Base-by-base conservation (phyloP, 805 yeast genomes). In the Cyberlindnera maclurae region DNA sequence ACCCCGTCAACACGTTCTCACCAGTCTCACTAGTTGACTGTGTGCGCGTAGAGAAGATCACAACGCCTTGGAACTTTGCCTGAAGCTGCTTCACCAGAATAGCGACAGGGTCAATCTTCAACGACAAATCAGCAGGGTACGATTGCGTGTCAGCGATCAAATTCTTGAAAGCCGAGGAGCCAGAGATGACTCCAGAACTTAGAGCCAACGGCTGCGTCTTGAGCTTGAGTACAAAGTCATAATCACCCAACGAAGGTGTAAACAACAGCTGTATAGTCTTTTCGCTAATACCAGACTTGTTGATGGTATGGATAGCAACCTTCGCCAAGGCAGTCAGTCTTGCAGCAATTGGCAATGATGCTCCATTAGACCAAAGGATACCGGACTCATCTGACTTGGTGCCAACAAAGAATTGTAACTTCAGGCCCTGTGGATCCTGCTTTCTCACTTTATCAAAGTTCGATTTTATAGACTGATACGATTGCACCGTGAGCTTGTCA, bases 381-480 rank as follows among this genome's bases (percentile, higher is more conserved):
- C 97, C 97, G 11, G 90, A 75, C n/a, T 79, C 76, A 54, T 93
- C 97, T 44, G 77, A 81, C 54, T 78, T 81, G 1, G 95, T 75
- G 2, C 82, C 95, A 45, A 90, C 77, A 51, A 87, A 87, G 56
- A 81, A 76, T 49, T 93, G 96, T 5, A 83, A 71, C 47, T 75
- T 80, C 39, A 82, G 59, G 16, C 93, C 86, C 29, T 79, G 74
- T 22, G 97, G 97, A 63, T 90, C 97, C 36, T 67, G 71, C 42
- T 75, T 73, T 43, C 97, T 73, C 37, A 84, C 65, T 43, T 71
- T 71, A n/a, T 66, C 71, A 55, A 87, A 89, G 41, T 80, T 76
- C 12, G 72, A 63, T 44, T 73, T 75, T 46, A 86, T 74, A 5
- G 67, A 58, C 49, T 83, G 84, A 54, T 75, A 73, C 18, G 79